Evolutionary conservation across 331 rosid genomes (phyloP), one percentile per base, ranked within the genome.

Genomic region (Telfairia occidentalis): DNA sequence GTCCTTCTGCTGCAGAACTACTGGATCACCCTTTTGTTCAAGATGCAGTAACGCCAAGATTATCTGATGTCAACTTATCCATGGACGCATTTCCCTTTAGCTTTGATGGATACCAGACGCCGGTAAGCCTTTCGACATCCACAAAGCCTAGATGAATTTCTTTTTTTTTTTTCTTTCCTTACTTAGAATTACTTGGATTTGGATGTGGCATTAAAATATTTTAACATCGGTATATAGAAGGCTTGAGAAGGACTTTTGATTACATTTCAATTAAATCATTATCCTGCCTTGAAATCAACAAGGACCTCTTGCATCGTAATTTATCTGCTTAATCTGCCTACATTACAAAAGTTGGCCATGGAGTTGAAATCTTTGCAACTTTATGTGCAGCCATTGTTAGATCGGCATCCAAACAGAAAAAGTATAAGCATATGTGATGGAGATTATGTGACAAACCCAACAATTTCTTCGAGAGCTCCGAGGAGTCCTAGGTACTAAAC

Each of bases 81-180:
- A 83, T 86, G 74, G 96, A 92, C 69, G 92, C 88, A 26, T 89
- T 91, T 77, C 91, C 90, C 45, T 85, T 70, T 75, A 82, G 86
- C 78, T 85, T 77, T 76, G 97, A 92, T 60, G 99, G 99, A 83
- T 86, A 88, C 86, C 89, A 90, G 76, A 92, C 96, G 0, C 96
- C 96, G 85, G 99, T 95, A 95, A 71, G 74, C 80, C 75, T 74
- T 80, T 61, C 15, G 2, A 38, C 28, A 63, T 52, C 40, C 50
- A 21, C 72, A 19, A 11, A 19, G 72, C 32, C 50, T 4, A 65
- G 30, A 65, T 35, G 50, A 9, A 4, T 61, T 61, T 32, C 5
- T 63, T 34, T 37, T 2, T 61, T 2, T 21, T 23, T 1, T 9
- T 55, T n/a, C n/a, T n/a, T n/a, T n/a, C n/a, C n/a, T n/a, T n/a